Evolutionary conservation across 208 protist genomes (phyloP).

Genomic region (Balamuthia mandrillaris): DNA sequence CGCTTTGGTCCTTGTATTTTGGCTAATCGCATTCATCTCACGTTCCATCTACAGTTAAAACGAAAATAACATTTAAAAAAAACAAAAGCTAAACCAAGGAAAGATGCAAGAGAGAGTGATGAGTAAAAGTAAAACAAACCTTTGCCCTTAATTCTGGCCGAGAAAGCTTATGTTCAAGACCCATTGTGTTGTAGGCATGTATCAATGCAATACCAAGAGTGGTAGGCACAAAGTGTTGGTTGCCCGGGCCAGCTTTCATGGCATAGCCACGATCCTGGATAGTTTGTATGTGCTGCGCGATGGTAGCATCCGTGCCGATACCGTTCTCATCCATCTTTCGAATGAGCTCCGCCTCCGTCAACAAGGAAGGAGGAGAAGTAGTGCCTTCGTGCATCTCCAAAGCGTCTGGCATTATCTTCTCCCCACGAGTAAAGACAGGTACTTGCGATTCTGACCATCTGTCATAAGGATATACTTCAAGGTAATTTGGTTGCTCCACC

Average conservation of each 20-base stretch:
- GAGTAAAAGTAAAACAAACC: neutral
- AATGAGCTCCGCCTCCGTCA: conserved; percentile 97
- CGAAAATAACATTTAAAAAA: neutral
- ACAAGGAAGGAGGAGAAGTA: conserved; percentile 87
- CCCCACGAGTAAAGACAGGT: conserved; percentile 83
- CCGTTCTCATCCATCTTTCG: conserved; percentile 93
- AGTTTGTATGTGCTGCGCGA: conserved; percentile 95
- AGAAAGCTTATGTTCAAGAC: neutral
- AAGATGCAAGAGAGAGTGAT: too few species aligned
- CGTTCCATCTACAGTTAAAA: neutral
- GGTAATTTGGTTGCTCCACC: conserved; percentile 86
- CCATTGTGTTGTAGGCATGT: conserved; percentile 18
- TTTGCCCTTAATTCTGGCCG: neutral
- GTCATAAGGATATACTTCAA: conserved; percentile 84
- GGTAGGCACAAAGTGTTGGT: neutral
- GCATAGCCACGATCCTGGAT: conserved; percentile 32
- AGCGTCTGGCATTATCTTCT: conserved; percentile 78
- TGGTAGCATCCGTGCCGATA: conserved; percentile 99
- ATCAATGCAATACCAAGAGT: conserved; percentile 3
- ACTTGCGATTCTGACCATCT: conserved; percentile 76
- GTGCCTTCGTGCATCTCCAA: conserved; percentile 48
- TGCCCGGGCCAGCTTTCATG: neutral
- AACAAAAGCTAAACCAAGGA: neutral
- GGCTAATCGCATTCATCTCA: conserved; percentile 17
- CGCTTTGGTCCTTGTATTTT: neutral